Base-by-base conservation (phyloP, 2,329 filamentous ascomycete genomes). In the Domatiomyces globalis region DNA sequence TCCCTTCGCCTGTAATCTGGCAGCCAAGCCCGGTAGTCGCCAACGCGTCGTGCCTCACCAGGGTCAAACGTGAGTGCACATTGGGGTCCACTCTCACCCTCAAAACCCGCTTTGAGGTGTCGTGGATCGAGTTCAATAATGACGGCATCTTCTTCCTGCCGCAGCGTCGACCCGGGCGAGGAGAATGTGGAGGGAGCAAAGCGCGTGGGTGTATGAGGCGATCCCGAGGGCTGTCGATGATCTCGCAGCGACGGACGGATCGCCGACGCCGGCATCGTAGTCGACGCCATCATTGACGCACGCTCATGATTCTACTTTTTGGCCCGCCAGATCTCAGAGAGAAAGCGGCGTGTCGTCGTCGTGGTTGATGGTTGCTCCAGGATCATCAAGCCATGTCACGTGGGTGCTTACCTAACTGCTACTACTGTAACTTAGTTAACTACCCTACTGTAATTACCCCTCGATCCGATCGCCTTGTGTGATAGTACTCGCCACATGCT, bases 101-200 rank as follows among this genome's bases (percentile, higher is more conserved):
- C 86, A 63, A 95, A 92, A 0, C 92, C 92, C 8, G 84, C 83
- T 45, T 84, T 80, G 22, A 96, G 67, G 66, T 81, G 84, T 19
- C 90, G 79, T 8, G 85, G 78, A 1, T 88, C 89, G 36, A 96
- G 66, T 65, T 96, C 88, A 49, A 95, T 73, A 43, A 98, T 77
- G 4, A 95, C 69, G 5, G 83, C 74, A 59, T 95, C 92, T 62
- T 98, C 92, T 61, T 95, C 88, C 52, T 80, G 75, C 47, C 80
- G 77, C 56, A 76, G 79, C 20, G 71, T 72, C 29, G 71, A 71
- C 45, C 75, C 71, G 1, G 79, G 77, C 4, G 79, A 81, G 27
- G 76, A 76, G 57, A 75, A 78, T 49, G 74, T 71, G 18, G 74
- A 74, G 58, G 80, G 64, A 60, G 78, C 67, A 62, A 71, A 65